Conservation (phyloP, 2,329 filamentous ascomycete species). For the Diplodia sapinea region DNA sequence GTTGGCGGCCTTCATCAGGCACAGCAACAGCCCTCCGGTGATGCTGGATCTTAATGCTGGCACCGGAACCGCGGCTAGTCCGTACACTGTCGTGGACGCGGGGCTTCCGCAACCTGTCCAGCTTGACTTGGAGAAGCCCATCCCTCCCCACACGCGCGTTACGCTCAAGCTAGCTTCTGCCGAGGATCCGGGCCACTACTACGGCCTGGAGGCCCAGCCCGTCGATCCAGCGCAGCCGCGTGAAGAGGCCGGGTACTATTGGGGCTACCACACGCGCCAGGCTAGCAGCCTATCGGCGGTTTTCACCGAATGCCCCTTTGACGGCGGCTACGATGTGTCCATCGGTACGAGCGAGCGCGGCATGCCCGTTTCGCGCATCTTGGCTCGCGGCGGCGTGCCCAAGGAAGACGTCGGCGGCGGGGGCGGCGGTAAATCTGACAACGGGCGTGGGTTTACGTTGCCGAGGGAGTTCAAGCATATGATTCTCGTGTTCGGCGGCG, state of each 20-base stretch:
- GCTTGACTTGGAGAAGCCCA: constrained; percentile 60
- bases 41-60: constrained; percentile 32
- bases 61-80: not conserved
- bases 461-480: constrained; percentile 68
- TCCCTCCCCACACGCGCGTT: constrained; percentile 74
- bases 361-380: constrained; percentile 50
- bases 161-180: constrained; percentile 69
- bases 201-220: constrained; percentile 57
- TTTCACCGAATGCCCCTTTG: constrained; percentile 76
- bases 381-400: constrained; percentile 33
- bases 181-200: constrained; percentile 44
- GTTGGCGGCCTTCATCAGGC: not conserved
- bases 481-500: constrained; percentile 79
- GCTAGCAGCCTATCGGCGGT: constrained; percentile 71
- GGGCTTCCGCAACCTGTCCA: constrained; percentile 54
- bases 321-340: constrained; percentile 80
- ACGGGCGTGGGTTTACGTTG: constrained; percentile 30
- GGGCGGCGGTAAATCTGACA: constrained; percentile 32
- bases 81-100: constrained; percentile 54
- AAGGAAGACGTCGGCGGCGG: constrained; percentile 11
- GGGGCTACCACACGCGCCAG: constrained; percentile 77
- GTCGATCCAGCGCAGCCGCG: constrained; percentile 73
- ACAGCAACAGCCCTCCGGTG: constrained; percentile 4
- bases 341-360: constrained; percentile 85
- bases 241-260: constrained; percentile 81